Evolutionary conservation across 1,284 basidiomycete species (phyloP), one percentile per base, ranked within the genome.

Genomic region (Lignosus rhinocerotis): DNA sequence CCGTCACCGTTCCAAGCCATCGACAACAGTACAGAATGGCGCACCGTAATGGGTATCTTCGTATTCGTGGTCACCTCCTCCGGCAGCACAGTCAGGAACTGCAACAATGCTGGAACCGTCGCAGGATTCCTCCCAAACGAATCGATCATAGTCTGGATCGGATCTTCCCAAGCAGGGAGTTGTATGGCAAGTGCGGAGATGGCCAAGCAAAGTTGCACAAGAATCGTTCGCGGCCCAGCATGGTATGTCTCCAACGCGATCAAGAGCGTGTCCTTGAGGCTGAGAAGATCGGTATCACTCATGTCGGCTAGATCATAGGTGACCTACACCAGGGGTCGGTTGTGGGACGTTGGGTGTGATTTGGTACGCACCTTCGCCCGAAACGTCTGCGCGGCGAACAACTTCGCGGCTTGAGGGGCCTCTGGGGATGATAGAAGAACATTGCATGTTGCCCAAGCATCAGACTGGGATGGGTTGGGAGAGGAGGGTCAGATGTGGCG

Each of bases 341-440:
- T 33, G 55, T 17, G 34, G 57, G 21, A 52, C 21, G 7, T 39
- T 25, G 19, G 12, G 36, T 32, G 11, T 21, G 12, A 42, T 30
- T 38, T 17, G 17, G 32, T 31, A 76, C 86, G 67, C 61, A 94
- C 96, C 83, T 99, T 99, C 59, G 91, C 83, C 69, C 96, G 83
- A 72, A 99, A 94, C 0, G 97, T 99, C 76, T 99, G 97, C 0
- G 96, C 94, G 16, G 96, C 94, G 72, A 99, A 98, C 49, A 98
- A 77, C 69, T 95, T 92, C 36, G 93, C 93, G 58, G 94, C 85
- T 49, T 83, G 73, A 1, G 94, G 92, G 5, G 88, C 85, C 64
- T 94, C 90, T 48, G 87, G 84, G 3, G 90, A 86, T 57, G 90
- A 85, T 56, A 99, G 85, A 60, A 99, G 84, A 67, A 90, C 80